Conservation (phyloP, 2,329 filamentous ascomycete genomes). For the Pyrenophora teres region DNA sequence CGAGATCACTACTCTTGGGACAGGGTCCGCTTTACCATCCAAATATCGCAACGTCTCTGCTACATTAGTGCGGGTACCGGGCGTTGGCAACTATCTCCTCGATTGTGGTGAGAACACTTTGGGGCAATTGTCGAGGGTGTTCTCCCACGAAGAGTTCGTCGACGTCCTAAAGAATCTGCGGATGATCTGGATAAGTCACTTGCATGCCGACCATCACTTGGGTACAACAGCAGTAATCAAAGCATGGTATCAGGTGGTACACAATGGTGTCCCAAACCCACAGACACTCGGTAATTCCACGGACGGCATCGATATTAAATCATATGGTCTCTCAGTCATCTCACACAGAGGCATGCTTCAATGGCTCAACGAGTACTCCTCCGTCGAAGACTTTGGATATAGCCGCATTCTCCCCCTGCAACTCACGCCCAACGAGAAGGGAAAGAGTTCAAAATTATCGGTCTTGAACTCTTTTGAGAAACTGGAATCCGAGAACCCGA, state of each 20-base stretch:
- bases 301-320: constrained; percentile 37
- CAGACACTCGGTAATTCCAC: constrained; percentile 17
- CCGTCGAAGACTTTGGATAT: constrained; percentile 77
- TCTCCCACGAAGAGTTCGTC: constrained; percentile 65
- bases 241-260: constrained; percentile 72
- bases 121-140: constrained; percentile 80
- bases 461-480: constrained; percentile 30
- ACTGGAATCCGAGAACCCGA: constrained; percentile 2
- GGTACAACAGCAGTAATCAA: constrained; percentile 80
- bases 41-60: constrained; percentile 95
- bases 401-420: constrained; percentile 60
- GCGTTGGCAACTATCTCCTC: constrained; percentile 83
- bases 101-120: constrained; percentile 93
- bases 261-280: constrained; percentile 44
- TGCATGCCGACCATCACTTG: constrained; percentile 95
- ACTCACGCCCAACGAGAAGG: constrained; percentile 41
- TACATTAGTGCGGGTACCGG: constrained; percentile 82
- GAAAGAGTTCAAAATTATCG: constrained; percentile 26
- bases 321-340: constrained; percentile 57
- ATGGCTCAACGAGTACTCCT: constrained; percentile 79
- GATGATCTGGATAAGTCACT: constrained; percentile 89
- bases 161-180: constrained; percentile 78
- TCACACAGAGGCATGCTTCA: constrained; percentile 72
- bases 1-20: constrained; percentile 86
- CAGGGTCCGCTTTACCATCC: constrained; percentile 85